Evolutionary conservation across 768 basidiomycete genomes (phyloP).

Genomic region (Scleroderma bovista): DNA sequence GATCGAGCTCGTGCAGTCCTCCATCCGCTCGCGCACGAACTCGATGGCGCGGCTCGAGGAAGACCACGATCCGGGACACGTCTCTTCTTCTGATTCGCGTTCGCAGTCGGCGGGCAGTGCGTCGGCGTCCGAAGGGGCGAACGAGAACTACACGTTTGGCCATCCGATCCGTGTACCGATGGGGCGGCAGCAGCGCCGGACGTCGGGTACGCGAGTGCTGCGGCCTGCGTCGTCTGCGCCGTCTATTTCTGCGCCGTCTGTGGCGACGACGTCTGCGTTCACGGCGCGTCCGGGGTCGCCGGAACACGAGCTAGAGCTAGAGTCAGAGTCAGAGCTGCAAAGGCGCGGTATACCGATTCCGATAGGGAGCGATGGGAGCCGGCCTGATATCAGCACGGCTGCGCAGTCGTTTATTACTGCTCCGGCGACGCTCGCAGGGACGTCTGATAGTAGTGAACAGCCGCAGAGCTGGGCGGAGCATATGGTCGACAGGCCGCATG

Average conservation of each 20-base stretch:
- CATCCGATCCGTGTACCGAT: conserved; percentile 39
- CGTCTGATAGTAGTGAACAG: conserved; percentile 45
- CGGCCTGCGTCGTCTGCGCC: conserved; percentile 13
- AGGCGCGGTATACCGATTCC: conserved; percentile 24
- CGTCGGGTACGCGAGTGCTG: conserved; percentile 15
- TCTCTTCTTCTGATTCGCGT: conserved; percentile 30
- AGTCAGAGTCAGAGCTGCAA: no score
- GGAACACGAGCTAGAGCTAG: conserved; percentile 14
- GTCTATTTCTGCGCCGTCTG: conserved; percentile 22
- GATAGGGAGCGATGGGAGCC: conserved; percentile 32
- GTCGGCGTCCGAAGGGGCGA: conserved; percentile 43
- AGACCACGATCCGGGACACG: conserved; percentile 35
- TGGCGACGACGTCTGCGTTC: conserved; percentile 18
- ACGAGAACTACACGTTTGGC: conserved; percentile 76
- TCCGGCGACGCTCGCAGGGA: conserved; percentile 52
- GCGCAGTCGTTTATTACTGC: conserved; percentile 64
- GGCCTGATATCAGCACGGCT: conserved; percentile 63
- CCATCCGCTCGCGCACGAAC: conserved; percentile 49
- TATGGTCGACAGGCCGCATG: conserved; percentile 38
- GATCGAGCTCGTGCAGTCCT: conserved; percentile 50
- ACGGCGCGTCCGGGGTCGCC: conserved; percentile 14
- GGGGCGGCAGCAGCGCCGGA: conserved; percentile 7
- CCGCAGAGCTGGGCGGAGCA: conserved; percentile 48
- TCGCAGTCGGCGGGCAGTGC: conserved; percentile 44
- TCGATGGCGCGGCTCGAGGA: conserved; percentile 67